Evolutionary conservation across 2,329 filamentous ascomycete genomes (phyloP).

Genomic region (Dothiorella sarmentorum): DNA sequence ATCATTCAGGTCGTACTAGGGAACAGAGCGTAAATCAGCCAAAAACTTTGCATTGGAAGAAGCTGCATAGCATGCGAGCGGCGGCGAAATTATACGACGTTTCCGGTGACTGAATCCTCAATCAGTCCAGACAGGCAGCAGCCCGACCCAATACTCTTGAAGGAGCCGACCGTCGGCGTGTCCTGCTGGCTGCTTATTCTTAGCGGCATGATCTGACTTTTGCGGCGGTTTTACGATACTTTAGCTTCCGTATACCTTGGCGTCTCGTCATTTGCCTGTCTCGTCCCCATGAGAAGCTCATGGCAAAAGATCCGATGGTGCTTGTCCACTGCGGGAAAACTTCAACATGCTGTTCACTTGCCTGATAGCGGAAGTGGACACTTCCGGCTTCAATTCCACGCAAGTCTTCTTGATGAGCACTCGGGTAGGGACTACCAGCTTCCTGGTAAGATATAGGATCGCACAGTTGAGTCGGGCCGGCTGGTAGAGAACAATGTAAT

Average conservation of each 20-base stretch:
- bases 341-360: slow-evolving; percentile 41
- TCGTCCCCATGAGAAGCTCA: slow-evolving; percentile 49
- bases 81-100: background rate
- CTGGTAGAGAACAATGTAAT: too few relatives aligned
- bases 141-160: slow-evolving; percentile 27
- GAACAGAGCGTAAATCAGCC: background rate
- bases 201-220: slow-evolving; percentile 47
- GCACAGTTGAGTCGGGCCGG: too few relatives aligned
- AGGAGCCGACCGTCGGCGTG: slow-evolving; percentile 27
- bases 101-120: background rate
- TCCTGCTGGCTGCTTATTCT: slow-evolving; percentile 41
- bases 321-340: slow-evolving; percentile 47
- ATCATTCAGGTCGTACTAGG: background rate
- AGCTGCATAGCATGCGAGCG: background rate
- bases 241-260: slow-evolving; percentile 49
- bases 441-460: slow-evolving; percentile 35
- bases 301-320: slow-evolving; percentile 46
- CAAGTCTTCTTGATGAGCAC: slow-evolving; percentile 49
- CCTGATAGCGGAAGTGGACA: slow-evolving; percentile 42
- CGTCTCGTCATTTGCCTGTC: slow-evolving; percentile 38
- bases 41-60: background rate
- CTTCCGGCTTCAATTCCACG: slow-evolving; percentile 43
- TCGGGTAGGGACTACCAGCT: slow-evolving; percentile 42
- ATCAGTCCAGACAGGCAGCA: background rate
- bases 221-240: slow-evolving; percentile 48